Base-by-base conservation (phyloP, 257 asterid genomes). In the Coffea canephora region DNA sequence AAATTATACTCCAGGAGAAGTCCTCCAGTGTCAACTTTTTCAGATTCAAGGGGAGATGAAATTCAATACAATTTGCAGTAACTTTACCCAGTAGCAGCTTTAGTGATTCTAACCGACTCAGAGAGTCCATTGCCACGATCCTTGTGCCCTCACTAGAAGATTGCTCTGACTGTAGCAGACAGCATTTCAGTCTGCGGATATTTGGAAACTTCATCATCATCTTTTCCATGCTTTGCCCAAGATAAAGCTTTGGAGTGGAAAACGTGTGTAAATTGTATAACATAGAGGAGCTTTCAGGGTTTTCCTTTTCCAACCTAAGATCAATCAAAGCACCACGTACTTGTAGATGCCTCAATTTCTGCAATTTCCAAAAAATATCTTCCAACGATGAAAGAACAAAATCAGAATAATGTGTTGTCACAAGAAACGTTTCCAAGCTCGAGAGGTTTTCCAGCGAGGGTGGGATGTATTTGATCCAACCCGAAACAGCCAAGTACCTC, bases 401-500 rank as follows among this genome's bases (percentile, higher is more conserved):
- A 2, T 48, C 14, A 34, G 7, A 25, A 52, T 14, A 9, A 43
- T 36, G 12, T 14, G 8, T 74, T 8, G 5, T 54, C 57, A 74
- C 31, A 65, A 11, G 4, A 55, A 55, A 49, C 39, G 69, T 54
- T 74, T 74, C 78, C 69, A 74, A 74, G 21, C 57, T 34, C 5
- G 78, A 57, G 69, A 55, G 78, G 21, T 57, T 57, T 0, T 21
- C 69, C 1, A 61, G 21, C 10, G 69, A 36, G 19, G 52, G 39
- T 18, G 78, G 78, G 54, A 74, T 57, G 69, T n/a, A 3, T 6
- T 57, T 39, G 36, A 74, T 55, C 10, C 0, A 6, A 57, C 78
- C 78, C 10, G 0, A n/a, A 39, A 74, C 21, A 11, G 69, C 78
- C 52, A 55, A 74, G 69, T 55, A 57, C 54, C 78, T 74, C 78